Evolutionary conservation across 495 filamentous ascomycete species (phyloP), one percentile per base, ranked within the genome.

Genomic region (Xylaria telfairii): DNA sequence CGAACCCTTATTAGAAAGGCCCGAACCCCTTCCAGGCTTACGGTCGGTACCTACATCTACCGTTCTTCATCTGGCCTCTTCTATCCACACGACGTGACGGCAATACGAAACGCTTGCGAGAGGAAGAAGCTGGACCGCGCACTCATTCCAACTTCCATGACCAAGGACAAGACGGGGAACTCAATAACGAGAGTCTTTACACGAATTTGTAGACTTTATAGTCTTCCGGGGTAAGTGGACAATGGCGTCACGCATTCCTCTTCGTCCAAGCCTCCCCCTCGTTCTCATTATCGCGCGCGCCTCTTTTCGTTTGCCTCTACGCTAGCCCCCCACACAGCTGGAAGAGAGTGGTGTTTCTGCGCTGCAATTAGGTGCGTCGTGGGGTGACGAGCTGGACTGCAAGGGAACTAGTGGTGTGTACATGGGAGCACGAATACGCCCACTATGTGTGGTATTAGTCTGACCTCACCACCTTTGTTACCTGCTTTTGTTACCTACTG

Each of bases 1-100:
- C 39, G 49, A 42, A 44, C 51, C 15, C 51, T 59, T 15, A 39
- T 41, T 32, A 41, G 37, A 70, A 70, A 65, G 61, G 47, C 60
- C 68, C 68, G 60, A 70, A 65, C 39, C 12, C 51, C 49, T 32
- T 41, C 61, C 19, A 54, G 26, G 37, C 68, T 64, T 56, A 59
- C 68, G 26, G 60, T 24, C 68, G 26, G 60, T 24, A 44, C 59
- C 61, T 70, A 54, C 61, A 57, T 65, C 49, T 47, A 56, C 59
- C 21, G 15, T 62, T 3, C 12, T 65, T 13, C 15, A 32, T 21
- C 51, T 46, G 46, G 17, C 49, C 61, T 28, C 2, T 70, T n/a
- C 60, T 56, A 28, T 64, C 68, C 59, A 46, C 53, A 56, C 44
- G 44, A 32, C 47, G 13, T 65, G 26, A 70, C 59, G 30, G 47